A percentile compares a stretch with the other conserved stretches of the same genome.
Evolutionary conservation across 768 basidiomycete species (phyloP).

Genomic region (Tremella fuciformis): DNA sequence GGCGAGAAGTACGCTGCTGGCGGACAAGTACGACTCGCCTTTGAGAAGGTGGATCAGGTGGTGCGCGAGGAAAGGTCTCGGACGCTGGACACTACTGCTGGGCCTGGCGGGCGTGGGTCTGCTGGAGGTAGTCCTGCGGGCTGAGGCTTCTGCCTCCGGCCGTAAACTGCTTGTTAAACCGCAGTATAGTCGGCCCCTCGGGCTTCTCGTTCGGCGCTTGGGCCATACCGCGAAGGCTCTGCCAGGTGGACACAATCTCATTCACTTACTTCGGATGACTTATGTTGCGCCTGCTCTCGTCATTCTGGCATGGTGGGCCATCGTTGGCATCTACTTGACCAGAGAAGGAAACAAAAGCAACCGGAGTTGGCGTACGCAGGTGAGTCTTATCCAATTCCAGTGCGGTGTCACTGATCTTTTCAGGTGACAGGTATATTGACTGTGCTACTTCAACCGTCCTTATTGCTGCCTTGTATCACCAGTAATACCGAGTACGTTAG

Average conservation of each 20-base stretch:
- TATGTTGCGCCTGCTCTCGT: constrained; percentile 58
- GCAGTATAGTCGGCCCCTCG: no score
- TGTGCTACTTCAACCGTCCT: constrained; percentile 75
- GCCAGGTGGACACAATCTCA: no score
- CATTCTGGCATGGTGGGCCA: constrained; percentile 68
- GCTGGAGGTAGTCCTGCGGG: constrained; percentile 5
- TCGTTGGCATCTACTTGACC: constrained; percentile 64
- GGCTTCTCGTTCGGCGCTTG: no score
- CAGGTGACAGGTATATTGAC: constrained; percentile 67
- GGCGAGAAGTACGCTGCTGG: constrained; percentile 10
- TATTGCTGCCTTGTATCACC: constrained; percentile 70
- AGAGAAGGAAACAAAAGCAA: constrained; percentile 61
- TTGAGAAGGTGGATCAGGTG: constrained; percentile 21
- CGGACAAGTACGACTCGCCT: constrained; percentile 18
- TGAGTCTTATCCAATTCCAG: constrained; percentile 48
- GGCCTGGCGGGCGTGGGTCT: constrained; percentile 14
- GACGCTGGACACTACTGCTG: constrained; percentile 10
- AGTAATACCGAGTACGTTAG: no score
- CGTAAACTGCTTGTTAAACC: no score
- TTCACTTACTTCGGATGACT: no score
- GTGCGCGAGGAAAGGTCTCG: constrained; percentile 6
- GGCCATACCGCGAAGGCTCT: no score
- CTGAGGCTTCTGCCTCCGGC: no score
- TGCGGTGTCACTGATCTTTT: background rate
- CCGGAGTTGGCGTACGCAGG: constrained; percentile 75